Conservation (phyloP, 2,329 filamentous ascomycete genomes). For the Chaetomiaceae sp. region DNA sequence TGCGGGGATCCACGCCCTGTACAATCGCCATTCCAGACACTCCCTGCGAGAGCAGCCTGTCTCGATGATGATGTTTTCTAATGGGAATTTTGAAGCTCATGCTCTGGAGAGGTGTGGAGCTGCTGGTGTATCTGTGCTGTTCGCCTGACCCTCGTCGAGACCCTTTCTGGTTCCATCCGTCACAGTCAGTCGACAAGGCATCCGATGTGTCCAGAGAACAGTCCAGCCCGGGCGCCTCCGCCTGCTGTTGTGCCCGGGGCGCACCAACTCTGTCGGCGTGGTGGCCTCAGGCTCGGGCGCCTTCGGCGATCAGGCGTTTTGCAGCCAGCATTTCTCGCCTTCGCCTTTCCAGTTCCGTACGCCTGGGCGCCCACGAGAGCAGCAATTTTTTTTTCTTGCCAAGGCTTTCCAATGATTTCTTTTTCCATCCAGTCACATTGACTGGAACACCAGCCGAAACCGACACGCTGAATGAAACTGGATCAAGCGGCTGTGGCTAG, state of each 20-base stretch:
- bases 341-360: no score
- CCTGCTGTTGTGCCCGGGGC: neutral
- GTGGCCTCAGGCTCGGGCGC: constrained; percentile 14
- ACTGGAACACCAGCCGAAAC: constrained; percentile 13
- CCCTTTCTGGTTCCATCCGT: constrained; percentile 9
- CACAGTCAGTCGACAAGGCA: constrained; percentile 4
- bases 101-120: no score
- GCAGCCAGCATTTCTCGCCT: constrained; percentile 17
- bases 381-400: constrained; percentile 12
- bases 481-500: constrained; percentile 14
- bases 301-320: constrained; percentile 22
- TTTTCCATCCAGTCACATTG: neutral
- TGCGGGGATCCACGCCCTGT: neutral
- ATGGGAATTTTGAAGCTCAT: no score
- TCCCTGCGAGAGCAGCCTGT: no score
- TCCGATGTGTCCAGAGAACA: neutral
- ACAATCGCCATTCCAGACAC: constrained; percentile 7
- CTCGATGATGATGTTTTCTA: no score
- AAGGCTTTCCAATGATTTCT: constrained; percentile 17
- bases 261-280: constrained; percentile 4
- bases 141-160: constrained; percentile 8
- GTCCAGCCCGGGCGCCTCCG: constrained; percentile 2
- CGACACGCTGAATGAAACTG: constrained; percentile 13
- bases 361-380: constrained; percentile 8
- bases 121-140: constrained; percentile 1